Base-by-base conservation (phyloP, 2,329 filamentous ascomycete species). In the Trichoderma gracile region DNA sequence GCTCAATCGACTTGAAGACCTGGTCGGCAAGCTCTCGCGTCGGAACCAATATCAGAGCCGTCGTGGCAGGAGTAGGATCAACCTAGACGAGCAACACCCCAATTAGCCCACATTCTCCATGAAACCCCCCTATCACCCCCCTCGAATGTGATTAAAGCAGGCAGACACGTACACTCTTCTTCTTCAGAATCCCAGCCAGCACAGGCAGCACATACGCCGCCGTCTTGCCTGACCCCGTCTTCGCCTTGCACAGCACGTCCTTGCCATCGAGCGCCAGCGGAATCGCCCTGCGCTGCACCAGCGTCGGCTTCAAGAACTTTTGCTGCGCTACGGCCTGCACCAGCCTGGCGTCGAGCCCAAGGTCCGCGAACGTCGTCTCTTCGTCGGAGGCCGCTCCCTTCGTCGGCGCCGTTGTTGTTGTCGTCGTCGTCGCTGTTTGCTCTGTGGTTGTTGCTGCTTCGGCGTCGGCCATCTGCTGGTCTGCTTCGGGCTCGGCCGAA, bases 201-300 rank as follows among this genome's bases (percentile, higher is more conserved):
- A 97, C 84, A 1, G 95, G 95, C 47, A 99, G 83, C 7, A 97
- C 81, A 75, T 98, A 98, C 56, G 95, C 94, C n/a, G 92, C 92
- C 12, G 95, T 99, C 82, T 99, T 99, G 70, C 95, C 95, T 4
- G 93, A 97, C 14, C 95, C 95, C 5, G 95, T 98, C 77, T 94
- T 96, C 43, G 94, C 92, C 73, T 94, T 93, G 62, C 93, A 93
- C 45, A 98, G 82, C 54, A 99, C 88, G 81, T 98, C 93, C 73
- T 92, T 89, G 14, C 95, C 94, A 68, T 93, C 87, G 19, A 98
- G 81, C 23, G 92, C 92, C 43, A 97, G 79, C 1, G 95, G 95
- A 67, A 99, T 96, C 1, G 92, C 91, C 76, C 90, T 89, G 47
- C 87, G 85, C 78, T 99, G 95, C 1, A 98, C 91, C 14, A 89